Conservation (phyloP, 2,329 filamentous ascomycete species). For the Alternaria brassicicola region DNA sequence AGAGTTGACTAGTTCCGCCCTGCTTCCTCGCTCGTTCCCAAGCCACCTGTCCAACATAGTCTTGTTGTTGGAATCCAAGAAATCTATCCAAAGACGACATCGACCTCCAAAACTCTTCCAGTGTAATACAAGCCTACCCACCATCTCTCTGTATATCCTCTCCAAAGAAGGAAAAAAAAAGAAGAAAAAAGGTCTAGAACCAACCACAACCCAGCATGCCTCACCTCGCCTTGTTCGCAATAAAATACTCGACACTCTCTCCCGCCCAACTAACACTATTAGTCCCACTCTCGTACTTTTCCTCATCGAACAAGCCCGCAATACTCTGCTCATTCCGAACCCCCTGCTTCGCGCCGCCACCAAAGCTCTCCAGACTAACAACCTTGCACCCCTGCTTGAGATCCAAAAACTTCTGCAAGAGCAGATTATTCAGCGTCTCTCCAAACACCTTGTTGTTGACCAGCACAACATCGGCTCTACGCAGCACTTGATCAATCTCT, state of each 20-base stretch:
- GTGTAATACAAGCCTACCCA: neutral
- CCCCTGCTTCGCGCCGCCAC: conserved; percentile 71
- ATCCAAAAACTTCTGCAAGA: conserved; percentile 90
- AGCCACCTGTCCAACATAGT: neutral
- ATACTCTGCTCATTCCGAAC: conserved; percentile 78
- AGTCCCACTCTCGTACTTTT: conserved; percentile 72
- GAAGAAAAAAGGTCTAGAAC: neutral
- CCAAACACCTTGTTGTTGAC: conserved; percentile 99
- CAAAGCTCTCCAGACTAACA: conserved; percentile 87
- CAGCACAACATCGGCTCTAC: conserved; percentile 89
- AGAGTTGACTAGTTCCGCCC: neutral
- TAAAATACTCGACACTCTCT: conserved; percentile 82
- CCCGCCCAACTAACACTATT: conserved; percentile 88
- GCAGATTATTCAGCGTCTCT: conserved; percentile 79
- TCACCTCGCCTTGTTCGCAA: conserved; percentile 65
- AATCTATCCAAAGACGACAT: neutral
- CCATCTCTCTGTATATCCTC: neutral
- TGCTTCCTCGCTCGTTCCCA: neutral
- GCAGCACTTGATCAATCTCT: conserved; percentile 73
- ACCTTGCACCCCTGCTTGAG: conserved; percentile 89
- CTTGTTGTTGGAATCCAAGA: neutral
- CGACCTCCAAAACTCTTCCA: neutral
- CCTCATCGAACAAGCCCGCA: conserved; percentile 79
- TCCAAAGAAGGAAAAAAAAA: neutral
- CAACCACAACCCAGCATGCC: neutral